phyloP scores from a whole-genome alignment of 2,329 filamentous ascomycete genomes.

The Fusarium paranaense region DNA sequence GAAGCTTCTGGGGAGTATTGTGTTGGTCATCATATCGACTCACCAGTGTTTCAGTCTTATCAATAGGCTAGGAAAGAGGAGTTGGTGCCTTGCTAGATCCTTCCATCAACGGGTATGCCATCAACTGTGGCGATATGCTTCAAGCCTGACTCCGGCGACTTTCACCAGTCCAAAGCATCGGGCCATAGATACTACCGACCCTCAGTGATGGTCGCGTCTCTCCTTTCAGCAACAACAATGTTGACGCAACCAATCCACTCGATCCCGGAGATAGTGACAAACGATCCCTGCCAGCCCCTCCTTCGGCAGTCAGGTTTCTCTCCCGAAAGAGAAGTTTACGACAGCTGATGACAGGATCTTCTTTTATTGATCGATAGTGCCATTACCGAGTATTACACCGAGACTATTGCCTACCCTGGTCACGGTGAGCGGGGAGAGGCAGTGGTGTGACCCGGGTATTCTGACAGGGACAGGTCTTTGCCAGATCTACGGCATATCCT shows the following conservation, averaged over 20 bases:
- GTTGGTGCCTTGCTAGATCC: neutral
- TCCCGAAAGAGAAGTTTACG: neutral
- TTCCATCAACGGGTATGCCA: neutral
- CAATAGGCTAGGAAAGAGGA: neutral
- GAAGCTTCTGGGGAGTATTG: neutral
- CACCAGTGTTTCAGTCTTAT: neutral
- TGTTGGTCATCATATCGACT: neutral
- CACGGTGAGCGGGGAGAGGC: neutral
- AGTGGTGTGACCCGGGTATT: neutral
- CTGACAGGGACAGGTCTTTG: neutral
- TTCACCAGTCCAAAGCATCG: neutral
- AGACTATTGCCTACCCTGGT: neutral
- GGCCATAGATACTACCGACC: neutral
- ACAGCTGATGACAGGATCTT: neutral
- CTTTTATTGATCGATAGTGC: neutral
- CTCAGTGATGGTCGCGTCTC: neutral
- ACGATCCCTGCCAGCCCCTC: neutral
- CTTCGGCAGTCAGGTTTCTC: neutral
- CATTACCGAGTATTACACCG: neutral
- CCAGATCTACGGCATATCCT: neutral
- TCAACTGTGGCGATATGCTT: neutral
- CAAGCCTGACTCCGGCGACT: neutral
- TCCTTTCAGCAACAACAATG: neutral
- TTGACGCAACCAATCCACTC: neutral
- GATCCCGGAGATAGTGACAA: neutral